Evolutionary conservation across 306 rosid genomes (phyloP), one percentile per base, ranked within the genome.

Genomic region (Neltuma alba): DNA sequence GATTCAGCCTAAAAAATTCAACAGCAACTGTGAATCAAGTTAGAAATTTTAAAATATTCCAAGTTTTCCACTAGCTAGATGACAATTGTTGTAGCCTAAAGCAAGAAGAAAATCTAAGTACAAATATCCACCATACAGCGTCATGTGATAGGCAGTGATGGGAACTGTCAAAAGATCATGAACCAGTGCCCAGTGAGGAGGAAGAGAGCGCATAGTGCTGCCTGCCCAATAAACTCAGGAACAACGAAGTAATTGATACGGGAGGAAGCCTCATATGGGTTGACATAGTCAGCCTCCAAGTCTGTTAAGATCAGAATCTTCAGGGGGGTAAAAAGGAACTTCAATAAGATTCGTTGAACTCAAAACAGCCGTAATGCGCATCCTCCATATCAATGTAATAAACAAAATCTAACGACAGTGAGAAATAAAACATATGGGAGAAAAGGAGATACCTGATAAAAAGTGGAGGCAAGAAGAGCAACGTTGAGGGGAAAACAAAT

Each of bases 201-300:
- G 84, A 88, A 94, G 8, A 91, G 67, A 0, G 83, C 86, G 55
- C 93, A 89, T 72, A 94, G 82, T 9, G 79, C 34, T 79, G 92
- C 94, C 81, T 94, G 97, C 36, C 83, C 91, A 75, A 91, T 66
- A 34, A 86, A 86, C 85, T 92, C 97, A 12, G 97, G 97, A 55
- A 89, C 76, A 12, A 92, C 79, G 71, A 87, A 86, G 81, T 72
- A 85, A 80, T 94, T 94, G 65, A 94, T 86, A 83, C 97, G 93
- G 34, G 94, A 86, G 15, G 97, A 82, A 38, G 96, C 87, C 70
- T 94, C 97, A 27, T 79, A 91, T 12, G 94, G 94, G 82, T 94
- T 94, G 71, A 92, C 75, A 80, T 88, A 94, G 73, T 94, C 98
- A 47, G 90, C 83, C 85, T 94, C 98, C 97, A 94, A 88, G 80